Evolutionary conservation across 345 rosid genomes (phyloP).

Genomic region (Populus alba): DNA sequence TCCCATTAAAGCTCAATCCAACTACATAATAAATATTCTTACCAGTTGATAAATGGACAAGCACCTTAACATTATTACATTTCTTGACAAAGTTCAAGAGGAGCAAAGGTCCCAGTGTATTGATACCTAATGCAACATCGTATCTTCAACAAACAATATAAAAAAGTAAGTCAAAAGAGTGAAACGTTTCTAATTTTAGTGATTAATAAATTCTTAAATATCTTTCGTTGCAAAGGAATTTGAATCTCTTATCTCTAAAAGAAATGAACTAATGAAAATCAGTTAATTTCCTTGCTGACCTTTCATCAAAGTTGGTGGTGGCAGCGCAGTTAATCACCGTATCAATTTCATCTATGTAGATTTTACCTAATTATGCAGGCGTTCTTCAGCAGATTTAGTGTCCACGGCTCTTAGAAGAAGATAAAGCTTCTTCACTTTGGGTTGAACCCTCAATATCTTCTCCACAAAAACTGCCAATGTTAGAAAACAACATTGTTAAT

Average conservation of each 20-base stretch:
- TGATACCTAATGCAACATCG: conserved; percentile 52
- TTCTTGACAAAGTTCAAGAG: conserved; percentile 41
- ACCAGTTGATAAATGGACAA: conserved; percentile 73
- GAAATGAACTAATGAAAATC: too few relatives aligned
- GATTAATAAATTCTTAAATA: too few relatives aligned
- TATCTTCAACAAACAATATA: conserved; percentile 36
- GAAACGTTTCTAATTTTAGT: too few relatives aligned
- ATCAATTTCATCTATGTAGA: too few relatives aligned
- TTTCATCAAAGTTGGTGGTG: too few relatives aligned
- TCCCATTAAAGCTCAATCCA: not conserved
- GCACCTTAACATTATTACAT: conserved; percentile 37
- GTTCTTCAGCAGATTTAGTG: not conserved
- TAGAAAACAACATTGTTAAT: too few relatives aligned
- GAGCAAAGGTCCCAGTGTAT: conserved; percentile 48
- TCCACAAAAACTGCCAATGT: conserved; percentile 32
- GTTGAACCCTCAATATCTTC: conserved; percentile 37
- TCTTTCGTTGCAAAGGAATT: too few relatives aligned
- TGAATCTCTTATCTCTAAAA: too few relatives aligned
- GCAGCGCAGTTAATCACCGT: too few relatives aligned
- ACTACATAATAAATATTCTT: not conserved
- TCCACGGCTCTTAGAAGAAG: conserved; percentile 46
- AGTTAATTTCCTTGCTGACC: too few relatives aligned
- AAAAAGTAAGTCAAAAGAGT: too few relatives aligned
- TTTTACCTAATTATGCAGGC: too few relatives aligned
- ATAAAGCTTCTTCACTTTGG: conserved; percentile 30